Evolutionary conservation across 352 stramenopile species (phyloP), one percentile per base, ranked within the genome.

Genomic region (Plasmopara muralis): DNA sequence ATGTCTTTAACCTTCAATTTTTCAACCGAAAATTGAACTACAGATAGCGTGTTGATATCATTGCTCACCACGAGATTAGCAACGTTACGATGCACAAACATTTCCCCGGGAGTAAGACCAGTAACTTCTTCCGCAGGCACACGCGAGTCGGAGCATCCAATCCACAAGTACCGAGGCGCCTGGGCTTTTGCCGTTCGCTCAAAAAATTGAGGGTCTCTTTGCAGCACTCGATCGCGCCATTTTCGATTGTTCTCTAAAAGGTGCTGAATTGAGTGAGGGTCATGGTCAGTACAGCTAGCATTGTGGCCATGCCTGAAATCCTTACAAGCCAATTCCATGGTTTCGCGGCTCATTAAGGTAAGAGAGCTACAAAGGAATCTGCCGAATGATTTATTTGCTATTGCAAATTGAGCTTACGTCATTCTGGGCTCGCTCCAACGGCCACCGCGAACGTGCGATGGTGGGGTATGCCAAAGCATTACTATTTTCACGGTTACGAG

Each of bases 61-160:
- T 81, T 83, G 38, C 48, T 62, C 4, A 82, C 72, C 33, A 83
- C 74, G 8, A 87, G 38, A 63, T 95, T 94, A n/a, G 80, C 82
- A 0, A 94, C 68, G 55, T 97, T 97, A 33, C 88, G 81, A 56
- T 94, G 83, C 38, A 96, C 84, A 57, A 97, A 97, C 47, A 97
- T 68, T 55, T 93, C 70, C 13, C 87, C 88, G 0, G 77, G 73
- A 13, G 70, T 65, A 9, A 88, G 66, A 0, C 85, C 82, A 40
- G 88, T 89, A 48, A 96, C 89, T 53, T 91, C 75, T 28, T 96
- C 80, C 0, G 83, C 77, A 0, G 78, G 76, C 9, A 96, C 85
- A 35, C 87, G 78, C 15, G 85, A 86, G 64, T 96, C 83, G 33
- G 83, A 81, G 68, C 87, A 93, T 54, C 85, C 85, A 57, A 96